Evolutionary conservation across 2,329 filamentous ascomycete genomes (phyloP).

Genomic region (Pestalotiopsis sp.): DNA sequence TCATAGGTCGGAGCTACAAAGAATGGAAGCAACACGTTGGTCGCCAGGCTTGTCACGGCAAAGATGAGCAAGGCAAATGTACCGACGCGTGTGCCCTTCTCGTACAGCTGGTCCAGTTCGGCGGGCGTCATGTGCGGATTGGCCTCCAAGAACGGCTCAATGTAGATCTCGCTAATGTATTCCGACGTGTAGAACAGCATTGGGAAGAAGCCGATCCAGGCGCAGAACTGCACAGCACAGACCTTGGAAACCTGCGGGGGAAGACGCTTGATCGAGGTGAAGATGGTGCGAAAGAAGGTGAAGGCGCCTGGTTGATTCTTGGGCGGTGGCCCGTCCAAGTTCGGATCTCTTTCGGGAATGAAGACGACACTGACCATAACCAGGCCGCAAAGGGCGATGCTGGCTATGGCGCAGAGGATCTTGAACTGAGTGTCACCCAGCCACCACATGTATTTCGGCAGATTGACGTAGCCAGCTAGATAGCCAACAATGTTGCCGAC

Average conservation of each 20-base stretch:
- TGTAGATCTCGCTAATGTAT: slow-evolving; percentile 91
- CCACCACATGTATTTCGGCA: slow-evolving; percentile 75
- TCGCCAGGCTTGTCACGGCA: slow-evolving; percentile 78
- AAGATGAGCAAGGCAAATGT: slow-evolving; percentile 90
- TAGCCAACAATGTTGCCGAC: slow-evolving; percentile 92
- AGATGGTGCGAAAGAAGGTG: slow-evolving; percentile 78
- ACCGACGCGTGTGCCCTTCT: slow-evolving; percentile 81
- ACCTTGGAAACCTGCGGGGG: slow-evolving; percentile 83
- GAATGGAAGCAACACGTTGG: slow-evolving; percentile 83
- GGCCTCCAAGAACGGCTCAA: slow-evolving; percentile 75
- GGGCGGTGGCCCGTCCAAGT: slow-evolving; percentile 65
- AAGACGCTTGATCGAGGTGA: slow-evolving; percentile 74
- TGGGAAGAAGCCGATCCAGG: slow-evolving; percentile 95
- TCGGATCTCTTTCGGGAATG: slow-evolving; percentile 81
- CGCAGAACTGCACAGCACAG: slow-evolving; percentile 80
- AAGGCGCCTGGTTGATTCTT: slow-evolving; percentile 67
- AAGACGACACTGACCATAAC: slow-evolving; percentile 69
- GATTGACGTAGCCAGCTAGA: slow-evolving; percentile 80
- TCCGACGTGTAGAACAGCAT: slow-evolving; percentile 95
- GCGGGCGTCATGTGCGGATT: slow-evolving; percentile 77
- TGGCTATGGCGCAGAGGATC: slow-evolving; percentile 84
- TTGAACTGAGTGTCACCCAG: slow-evolving; percentile 92
- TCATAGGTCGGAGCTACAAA: slow-evolving; percentile 83
- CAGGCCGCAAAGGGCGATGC: slow-evolving; percentile 70
- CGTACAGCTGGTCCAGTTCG: slow-evolving; percentile 80